A percentile compares a stretch with the other conserved stretches of the same genome.
Evolutionary conservation across 805 yeast genomes (phyloP).

Genomic region (Nakazawaea ambrosiae): DNA sequence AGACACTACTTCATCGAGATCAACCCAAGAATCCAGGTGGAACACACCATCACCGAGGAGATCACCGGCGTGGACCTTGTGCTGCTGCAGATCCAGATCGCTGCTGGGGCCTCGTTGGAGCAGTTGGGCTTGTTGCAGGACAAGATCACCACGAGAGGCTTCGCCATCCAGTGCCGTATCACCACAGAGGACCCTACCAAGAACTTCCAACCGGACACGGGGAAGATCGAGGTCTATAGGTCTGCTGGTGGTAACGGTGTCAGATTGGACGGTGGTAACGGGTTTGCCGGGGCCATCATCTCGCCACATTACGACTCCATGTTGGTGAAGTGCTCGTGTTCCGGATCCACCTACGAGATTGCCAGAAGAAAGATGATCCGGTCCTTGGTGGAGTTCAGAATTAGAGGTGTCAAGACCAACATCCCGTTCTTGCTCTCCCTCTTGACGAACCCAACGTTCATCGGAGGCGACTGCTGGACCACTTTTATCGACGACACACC

Average conservation of each 20-base stretch:
- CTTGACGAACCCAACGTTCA: conserved; percentile 83
- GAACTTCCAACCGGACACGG: conserved; percentile 97
- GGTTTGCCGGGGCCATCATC: conserved; percentile 93
- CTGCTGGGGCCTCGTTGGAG: conserved; percentile 93
- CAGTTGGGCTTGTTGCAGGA: conserved; percentile 93
- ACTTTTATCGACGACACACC: conserved; percentile 99
- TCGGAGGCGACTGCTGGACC: conserved; percentile 90
- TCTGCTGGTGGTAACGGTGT: conserved; percentile 99
- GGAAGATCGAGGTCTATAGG: conserved; percentile 95
- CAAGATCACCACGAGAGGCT: conserved; percentile 91
- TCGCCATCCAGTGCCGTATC: conserved; percentile 98
- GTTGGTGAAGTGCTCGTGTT: conserved; percentile 95
- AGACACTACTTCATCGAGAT: conserved; percentile 97
- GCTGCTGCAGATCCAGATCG: conserved; percentile 97
- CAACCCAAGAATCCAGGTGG: conserved; percentile 97
- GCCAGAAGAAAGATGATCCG: conserved; percentile 97
- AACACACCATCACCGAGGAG: conserved; percentile 98
- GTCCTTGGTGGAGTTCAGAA: conserved; percentile 93
- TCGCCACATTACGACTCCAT: conserved; percentile 97
- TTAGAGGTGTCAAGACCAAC: conserved; percentile 98
- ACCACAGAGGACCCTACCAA: conserved; percentile 97
- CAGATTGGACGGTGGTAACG: conserved; percentile 97
- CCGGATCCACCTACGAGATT: conserved; percentile 96
- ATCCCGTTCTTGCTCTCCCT: conserved; percentile 92
- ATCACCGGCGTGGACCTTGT: conserved; percentile 97